Base-by-base conservation (phyloP, 2,329 filamentous ascomycete species). In the Colletotrichum paranaense region DNA sequence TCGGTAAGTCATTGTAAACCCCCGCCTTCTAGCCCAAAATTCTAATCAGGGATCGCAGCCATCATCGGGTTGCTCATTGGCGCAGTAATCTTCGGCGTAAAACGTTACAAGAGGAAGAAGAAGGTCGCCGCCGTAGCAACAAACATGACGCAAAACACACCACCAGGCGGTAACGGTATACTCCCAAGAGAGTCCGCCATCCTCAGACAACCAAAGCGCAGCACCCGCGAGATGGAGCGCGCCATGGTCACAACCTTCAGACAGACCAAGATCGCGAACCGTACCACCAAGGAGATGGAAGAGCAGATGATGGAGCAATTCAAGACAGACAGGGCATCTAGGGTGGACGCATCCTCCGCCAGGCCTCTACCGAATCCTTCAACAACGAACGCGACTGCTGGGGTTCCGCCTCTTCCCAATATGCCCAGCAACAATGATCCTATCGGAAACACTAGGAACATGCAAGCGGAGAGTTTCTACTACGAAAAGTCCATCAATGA, bases 261-360 rank as follows among this genome's bases (percentile, higher is more conserved):
- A n/a, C 71, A 65, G 11, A 70, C 71, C 1, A 49, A 52, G 60
- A 60, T 70, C 14, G 71, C 71, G 22, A 66, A 73, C 26, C 71
- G 67, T 35, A 66, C 67, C 32, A 71, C 71, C 5, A 24, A 32
- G 7, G 60, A 71, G 56, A 73, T 73, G 71, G 71, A 73, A 49
- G 71, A 65, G 49, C 71, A 71, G 49, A 70, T 73, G 71, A 24
- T 62, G 26, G 60, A 67, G 16, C 71, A 71, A 38, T 71, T 58
- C 60, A 57, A 16, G 30, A 46, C 35, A 7, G 71, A 62, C 46
- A 66, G 49, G 35, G 42, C 30, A 8, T 35, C 32, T 16, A 22
- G 5, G 24, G 1, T 19, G 24, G 53, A 24, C 2, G n/a, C 14
- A 2, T 56, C 53, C 11, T 14, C 24, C 53, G 26, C n/a, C 4